phyloP scores from a whole-genome alignment of 805 yeast species.

The Candida khao-thaluensis region DNA sequence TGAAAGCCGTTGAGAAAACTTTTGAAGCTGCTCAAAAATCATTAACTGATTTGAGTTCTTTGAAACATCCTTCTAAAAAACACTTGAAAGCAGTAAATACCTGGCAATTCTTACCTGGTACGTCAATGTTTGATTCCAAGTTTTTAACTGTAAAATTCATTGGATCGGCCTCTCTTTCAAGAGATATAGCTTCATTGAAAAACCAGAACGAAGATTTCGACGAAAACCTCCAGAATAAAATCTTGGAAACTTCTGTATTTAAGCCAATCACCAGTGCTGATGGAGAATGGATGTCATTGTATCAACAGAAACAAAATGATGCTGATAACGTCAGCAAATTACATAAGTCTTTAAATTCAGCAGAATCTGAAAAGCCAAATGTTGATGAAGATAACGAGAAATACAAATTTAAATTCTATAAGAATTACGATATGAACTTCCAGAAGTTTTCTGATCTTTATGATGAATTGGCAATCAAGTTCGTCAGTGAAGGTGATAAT shows the following conservation, averaged over 20 bases:
- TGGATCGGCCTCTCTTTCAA: conserved; percentile 51
- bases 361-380: conserved; percentile 42
- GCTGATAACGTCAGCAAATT: conserved; percentile 24
- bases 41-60: conserved; percentile 38
- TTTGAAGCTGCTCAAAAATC: conserved; percentile 62
- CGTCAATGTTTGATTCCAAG: conserved; percentile 82
- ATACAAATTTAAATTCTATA: conserved; percentile 55
- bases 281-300: conserved; percentile 72
- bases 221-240: conserved; percentile 32
- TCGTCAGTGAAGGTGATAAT: conserved; percentile 40
- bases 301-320: conserved; percentile 35
- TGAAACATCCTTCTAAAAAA: conserved; percentile 79
- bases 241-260: conserved; percentile 61
- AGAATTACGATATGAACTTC: conserved; percentile 77
- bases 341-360: conserved; percentile 33
- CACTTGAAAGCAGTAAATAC: conserved; percentile 69
- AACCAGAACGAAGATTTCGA: conserved; percentile 27
- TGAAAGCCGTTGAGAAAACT: conserved; percentile 71
- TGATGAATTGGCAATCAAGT: conserved; percentile 69
- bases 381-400: conserved; percentile 46
- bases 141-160: conserved; percentile 63
- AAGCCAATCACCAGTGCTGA: conserved; percentile 71
- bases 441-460: conserved; percentile 43
- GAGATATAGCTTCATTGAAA: conserved; percentile 34
- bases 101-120: conserved; percentile 86